Evolutionary conservation across 176 grass and related monocot species (phyloP), one percentile per base, ranked within the genome.

Genomic region (Paspalum notatum): DNA sequence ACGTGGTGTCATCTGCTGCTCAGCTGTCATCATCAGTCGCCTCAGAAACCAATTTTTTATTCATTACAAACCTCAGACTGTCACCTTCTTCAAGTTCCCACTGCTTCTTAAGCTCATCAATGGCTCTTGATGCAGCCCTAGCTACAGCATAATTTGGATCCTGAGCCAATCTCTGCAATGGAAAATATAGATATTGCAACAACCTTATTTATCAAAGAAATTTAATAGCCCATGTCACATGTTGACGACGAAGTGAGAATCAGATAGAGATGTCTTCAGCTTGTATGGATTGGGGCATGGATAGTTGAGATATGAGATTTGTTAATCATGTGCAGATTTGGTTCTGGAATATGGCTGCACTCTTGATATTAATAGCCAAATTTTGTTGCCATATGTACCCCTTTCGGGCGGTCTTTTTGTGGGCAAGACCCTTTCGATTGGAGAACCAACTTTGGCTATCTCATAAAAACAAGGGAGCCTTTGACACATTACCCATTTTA

Each of bases 81-180:
- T 98, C 95, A 40, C 95, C 95, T 89, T 98, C 95, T 89, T 98
- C 95, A 20, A 98, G 81, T 66, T 98, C 90, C 95, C 95, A 98
- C 79, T 98, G 95, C 75, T 75, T 87, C 78, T 83, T 93, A 50
- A 98, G 80, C 73, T 98, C 95, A 73, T 91, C 84, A 17, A 98
- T 98, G 53, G 95, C 90, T 82, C 84, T 91, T 58, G 90, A 78
- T 56, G 95, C 95, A 62, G 95, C 90, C 9, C 24, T 78, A 66
- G 95, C 88, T 66, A 98, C 84, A 67, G 90, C 88, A 52, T 77
- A 85, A 65, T 98, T 98, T 84, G 86, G 91, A 81, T 98, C 95
- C 76, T 95, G 87, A 12, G 95, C 90, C 38, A 98, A 76, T 80
- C 95, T 94, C 92, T 95, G 84, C 58, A 91, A 71, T 48, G 8